phyloP scores from a whole-genome alignment of 208 protist species.

The Trypanosoma congolense region DNA sequence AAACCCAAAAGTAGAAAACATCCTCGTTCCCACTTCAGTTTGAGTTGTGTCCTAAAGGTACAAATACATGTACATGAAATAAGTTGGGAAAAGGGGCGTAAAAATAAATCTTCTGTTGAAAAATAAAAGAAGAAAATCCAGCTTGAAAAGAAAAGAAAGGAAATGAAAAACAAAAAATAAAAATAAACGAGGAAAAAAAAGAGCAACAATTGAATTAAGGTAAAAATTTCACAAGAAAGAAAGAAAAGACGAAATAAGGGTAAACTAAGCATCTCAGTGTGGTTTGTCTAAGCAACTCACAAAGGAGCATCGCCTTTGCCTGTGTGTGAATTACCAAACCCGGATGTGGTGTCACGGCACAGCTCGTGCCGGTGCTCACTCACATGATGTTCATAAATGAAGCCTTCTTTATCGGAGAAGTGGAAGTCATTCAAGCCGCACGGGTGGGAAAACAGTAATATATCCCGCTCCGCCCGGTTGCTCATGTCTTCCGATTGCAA shows the following conservation, averaged over 20 bases:
- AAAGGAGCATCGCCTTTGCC: too few relatives aligned
- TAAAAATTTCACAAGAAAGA: too few relatives aligned
- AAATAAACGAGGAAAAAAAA: constrained; percentile 1
- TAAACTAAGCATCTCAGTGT: background rate
- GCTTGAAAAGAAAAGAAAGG: constrained; percentile 12
- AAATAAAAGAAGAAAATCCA: constrained; percentile 18
- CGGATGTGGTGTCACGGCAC: too few relatives aligned
- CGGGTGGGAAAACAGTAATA: constrained; percentile 18
- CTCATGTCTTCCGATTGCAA: constrained; percentile 10
- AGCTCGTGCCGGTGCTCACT: too few relatives aligned
- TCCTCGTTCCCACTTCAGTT: too few relatives aligned
- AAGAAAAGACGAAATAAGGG: constrained; percentile 7
- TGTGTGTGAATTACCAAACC: too few relatives aligned
- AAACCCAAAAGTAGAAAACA: too few relatives aligned
- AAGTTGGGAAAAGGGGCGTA: too few relatives aligned
- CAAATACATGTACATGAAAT: too few relatives aligned
- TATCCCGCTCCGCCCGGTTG: constrained; percentile 1
- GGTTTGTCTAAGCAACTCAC: too few relatives aligned
- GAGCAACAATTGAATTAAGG: too few relatives aligned
- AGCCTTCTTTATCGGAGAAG: constrained; percentile 14
- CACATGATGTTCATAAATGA: constrained; percentile 14
- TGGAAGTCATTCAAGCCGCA: constrained; percentile 24
- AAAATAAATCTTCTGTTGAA: background rate
- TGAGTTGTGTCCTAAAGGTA: too few relatives aligned
- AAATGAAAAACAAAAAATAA: constrained; percentile 19